These are phyloP conservation scores for Penicillium sp. DNA, from an alignment of 2,329 filamentous ascomycete genomes.

Conservation along the genomic window DNA sequence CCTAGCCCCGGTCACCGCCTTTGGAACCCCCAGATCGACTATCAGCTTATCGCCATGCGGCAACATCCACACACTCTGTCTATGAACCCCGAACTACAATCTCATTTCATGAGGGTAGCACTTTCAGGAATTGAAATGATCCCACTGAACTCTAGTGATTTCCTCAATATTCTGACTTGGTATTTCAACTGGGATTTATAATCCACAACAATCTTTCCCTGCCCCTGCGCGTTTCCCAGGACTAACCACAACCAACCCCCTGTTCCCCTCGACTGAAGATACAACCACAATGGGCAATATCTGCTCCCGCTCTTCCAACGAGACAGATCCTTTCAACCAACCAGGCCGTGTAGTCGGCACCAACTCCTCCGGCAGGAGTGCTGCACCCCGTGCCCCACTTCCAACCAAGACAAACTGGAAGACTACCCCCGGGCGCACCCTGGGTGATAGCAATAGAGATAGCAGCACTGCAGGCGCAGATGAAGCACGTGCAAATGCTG, in stretches of 20 bases:
- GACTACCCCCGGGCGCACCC: constrained; percentile 57
- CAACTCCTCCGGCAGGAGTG: constrained; percentile 46
- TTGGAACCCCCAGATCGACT: constrained; percentile 13
- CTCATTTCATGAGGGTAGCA: not conserved
- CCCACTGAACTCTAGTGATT: not conserved
- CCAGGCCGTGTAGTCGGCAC: constrained; percentile 72
- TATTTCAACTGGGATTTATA: not conserved
- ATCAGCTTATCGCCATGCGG: constrained; percentile 7
- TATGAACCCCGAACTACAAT: not conserved
- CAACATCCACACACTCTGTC: not conserved
- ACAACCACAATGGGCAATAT: constrained; percentile 71
- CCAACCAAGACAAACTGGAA: constrained; percentile 44
- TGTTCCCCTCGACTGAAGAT: constrained; percentile 6
- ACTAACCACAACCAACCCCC: not conserved
- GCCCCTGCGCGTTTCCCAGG: not conserved
- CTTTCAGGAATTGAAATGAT: not conserved
- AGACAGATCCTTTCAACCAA: constrained; percentile 64
- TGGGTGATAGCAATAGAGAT: constrained; percentile 55
- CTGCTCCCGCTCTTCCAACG: constrained; percentile 69
- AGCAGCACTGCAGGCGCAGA: constrained; percentile 16
- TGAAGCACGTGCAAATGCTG: constrained; percentile 71
- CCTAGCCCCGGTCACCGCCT: constrained; percentile 1
- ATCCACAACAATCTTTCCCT: not conserved
- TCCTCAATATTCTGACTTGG: not conserved
- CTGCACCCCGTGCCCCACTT: constrained; percentile 53